Base-by-base conservation (phyloP, 2,329 filamentous ascomycete species). In the Colletotrichum sidae region DNA sequence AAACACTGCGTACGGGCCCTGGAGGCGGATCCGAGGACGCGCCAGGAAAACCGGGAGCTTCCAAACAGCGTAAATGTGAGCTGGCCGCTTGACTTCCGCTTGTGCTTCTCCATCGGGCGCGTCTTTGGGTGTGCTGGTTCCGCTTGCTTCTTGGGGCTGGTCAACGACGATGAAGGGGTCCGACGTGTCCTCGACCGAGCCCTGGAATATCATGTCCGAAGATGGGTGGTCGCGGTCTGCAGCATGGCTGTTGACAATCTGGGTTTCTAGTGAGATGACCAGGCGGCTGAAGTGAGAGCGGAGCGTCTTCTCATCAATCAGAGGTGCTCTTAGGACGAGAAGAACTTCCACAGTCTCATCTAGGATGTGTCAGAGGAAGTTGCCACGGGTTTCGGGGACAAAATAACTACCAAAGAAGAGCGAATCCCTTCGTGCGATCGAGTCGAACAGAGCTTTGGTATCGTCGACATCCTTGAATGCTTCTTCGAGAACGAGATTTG, bases 291-390 rank as follows among this genome's bases (percentile, higher is more conserved):
- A 79, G 60, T 88, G 88, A 41, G 85, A 82, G 60, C 85, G 82
- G 17, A 93, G 78, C 0, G 80, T 79, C 38, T 81, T 75, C 65
- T 90, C 84, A 60, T 88, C 84, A 60, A 85, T 80, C 72, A 85
- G 82, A 4, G 89, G 88, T 8, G 89, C 89, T 71, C 86, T 86
- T 62, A 94, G 83, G 10, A 92, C 82, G 67, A 94, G 80, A 72
- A 92, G 88, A 15, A 93, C 83, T 68, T 89, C 81, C 61, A 92
- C 84, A 34, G 87, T 88, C 81, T 94, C 92, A 85, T 94, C 92
- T 94, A 79, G 63, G 74, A 73, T 80, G 15, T 41, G 6, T 25
- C 25, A 25, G 25, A 25, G 25, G 25, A 12, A 17, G 17, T 11
- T n/a, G 17, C 9, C 33, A 50, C 25, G 25, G 12, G 9, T 37